phyloP scores from a whole-genome alignment of 78 protist species.

The Dictyostelium discoideum region dicty_2.7 NC_007089.4:4474001-4474500 shows the following conservation, averaged over 20 bases:
- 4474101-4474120: constrained; percentile 51
- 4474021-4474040: constrained; percentile 94
- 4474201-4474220: constrained; percentile 88
- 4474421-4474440: constrained; percentile 87
- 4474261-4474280: constrained; percentile 45
- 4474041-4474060: constrained; percentile 92
- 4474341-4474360: constrained; percentile 84
- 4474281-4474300: constrained; percentile 73
- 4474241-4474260: constrained; percentile 89
- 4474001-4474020: constrained; percentile 92
- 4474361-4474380: constrained; percentile 52
- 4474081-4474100: constrained; percentile 72
- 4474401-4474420: constrained; percentile 48
- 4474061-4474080: constrained; percentile 71
- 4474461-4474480: no score
- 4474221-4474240: constrained; percentile 93
- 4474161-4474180: constrained; percentile 90
- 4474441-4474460: constrained; percentile 65
- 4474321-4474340: constrained; percentile 67
- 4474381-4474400: constrained; percentile 85
- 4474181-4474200: constrained; percentile 88
- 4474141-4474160: constrained; percentile 77
- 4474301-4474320: constrained; percentile 75
- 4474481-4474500: no score
- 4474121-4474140: constrained; percentile 64